Conservation (phyloP, 2,329 filamentous ascomycete species). For the Xylaria sp. region DNA sequence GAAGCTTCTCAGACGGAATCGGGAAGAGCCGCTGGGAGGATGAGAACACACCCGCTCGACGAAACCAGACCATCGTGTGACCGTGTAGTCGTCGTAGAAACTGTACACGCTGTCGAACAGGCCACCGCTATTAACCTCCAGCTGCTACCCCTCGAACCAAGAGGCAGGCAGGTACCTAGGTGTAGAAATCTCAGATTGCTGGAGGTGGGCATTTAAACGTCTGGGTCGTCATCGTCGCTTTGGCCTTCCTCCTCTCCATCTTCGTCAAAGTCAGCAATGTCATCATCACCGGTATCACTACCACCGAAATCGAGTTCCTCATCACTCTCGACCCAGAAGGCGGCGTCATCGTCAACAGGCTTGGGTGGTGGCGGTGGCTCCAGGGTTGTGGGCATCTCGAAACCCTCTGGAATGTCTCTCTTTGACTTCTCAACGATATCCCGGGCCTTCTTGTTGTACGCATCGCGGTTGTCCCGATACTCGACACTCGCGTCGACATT, state of each 20-base stretch:
- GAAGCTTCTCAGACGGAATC: not conserved
- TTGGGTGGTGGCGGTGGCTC: constrained; percentile 57
- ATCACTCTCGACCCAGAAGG: constrained; percentile 76
- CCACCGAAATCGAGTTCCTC: constrained; percentile 74
- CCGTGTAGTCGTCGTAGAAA: too few relatives aligned
- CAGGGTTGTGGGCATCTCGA: constrained; percentile 74
- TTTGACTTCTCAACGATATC: constrained; percentile 69
- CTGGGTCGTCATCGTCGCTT: constrained; percentile 44
- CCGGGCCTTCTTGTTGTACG: constrained; percentile 65
- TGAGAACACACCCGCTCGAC: not conserved
- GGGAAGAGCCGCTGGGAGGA: too few relatives aligned
- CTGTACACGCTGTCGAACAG: too few relatives aligned
- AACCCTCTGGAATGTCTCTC: constrained; percentile 71
- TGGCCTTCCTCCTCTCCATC: constrained; percentile 50
- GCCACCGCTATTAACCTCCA: too few relatives aligned
- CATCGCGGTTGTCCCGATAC: constrained; percentile 65
- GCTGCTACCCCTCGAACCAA: too few relatives aligned
- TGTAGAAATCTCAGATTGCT: too few relatives aligned
- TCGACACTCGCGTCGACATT: constrained; percentile 90
- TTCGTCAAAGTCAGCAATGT: constrained; percentile 54
- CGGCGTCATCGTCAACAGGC: constrained; percentile 64
- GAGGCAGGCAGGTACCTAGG: too few relatives aligned
- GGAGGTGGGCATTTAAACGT: constrained; percentile 30
- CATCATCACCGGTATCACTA: constrained; percentile 59
- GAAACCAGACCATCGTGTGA: not conserved